Conservation (phyloP, 805 yeast species). For the Yarrowia sp. region DNA sequence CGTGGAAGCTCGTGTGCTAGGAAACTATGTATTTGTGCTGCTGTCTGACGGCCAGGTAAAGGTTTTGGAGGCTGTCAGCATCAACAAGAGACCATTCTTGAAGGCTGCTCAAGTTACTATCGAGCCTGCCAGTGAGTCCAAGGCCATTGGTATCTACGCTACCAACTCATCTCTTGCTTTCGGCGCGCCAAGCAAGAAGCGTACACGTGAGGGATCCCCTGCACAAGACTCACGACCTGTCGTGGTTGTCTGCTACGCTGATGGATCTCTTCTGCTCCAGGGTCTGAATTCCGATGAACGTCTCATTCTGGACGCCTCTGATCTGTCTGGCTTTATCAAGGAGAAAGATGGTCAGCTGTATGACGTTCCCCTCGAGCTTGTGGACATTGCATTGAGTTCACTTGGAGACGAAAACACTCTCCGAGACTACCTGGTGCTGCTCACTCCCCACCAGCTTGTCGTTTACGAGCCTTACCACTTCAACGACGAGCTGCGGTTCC, state of each 20-base stretch:
- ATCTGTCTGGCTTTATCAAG: constrained; percentile 4
- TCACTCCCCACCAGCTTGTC: constrained; percentile 3
- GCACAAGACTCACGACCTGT: constrained; percentile 14
- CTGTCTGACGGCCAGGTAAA: constrained; percentile 16
- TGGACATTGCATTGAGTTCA: neutral
- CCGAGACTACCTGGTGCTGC: neutral
- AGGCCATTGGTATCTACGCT: constrained; percentile 1
- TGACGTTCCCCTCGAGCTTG: neutral
- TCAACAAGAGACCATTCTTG: constrained; percentile 13
- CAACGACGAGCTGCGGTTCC: constrained; percentile 15
- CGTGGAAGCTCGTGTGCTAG: constrained; percentile 3
- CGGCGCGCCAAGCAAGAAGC: neutral
- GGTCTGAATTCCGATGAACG: neutral
- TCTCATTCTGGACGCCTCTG: constrained; percentile 5
- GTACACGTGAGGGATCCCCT: constrained; percentile 6
- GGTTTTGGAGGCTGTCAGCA: constrained; percentile 15
- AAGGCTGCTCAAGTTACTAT: constrained; percentile 3
- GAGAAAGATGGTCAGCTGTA: constrained; percentile 8
- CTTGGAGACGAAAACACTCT: neutral
- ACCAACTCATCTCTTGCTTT: constrained; percentile 5
- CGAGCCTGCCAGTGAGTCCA: constrained; percentile 6
- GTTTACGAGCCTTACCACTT: constrained; percentile 12
- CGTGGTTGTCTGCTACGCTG: constrained; percentile 4
- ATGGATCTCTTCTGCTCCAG: constrained; percentile 7
- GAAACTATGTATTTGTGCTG: neutral